Base-by-base conservation (phyloP, 2,329 filamentous ascomycete genomes). In the Passalora sequoiae region DNA sequence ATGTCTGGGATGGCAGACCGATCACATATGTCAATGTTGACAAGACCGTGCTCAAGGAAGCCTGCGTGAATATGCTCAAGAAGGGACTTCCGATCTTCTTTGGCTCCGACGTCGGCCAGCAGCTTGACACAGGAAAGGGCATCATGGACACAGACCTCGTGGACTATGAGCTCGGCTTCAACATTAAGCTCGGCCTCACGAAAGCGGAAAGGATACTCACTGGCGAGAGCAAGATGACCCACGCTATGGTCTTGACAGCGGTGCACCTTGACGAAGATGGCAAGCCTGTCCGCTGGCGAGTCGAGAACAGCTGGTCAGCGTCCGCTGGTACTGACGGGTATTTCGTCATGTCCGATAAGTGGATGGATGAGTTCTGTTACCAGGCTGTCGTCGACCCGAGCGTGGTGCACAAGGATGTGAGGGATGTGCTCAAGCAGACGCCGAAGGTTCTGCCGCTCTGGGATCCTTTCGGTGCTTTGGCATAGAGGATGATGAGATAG, bases 221-320 rank as follows among this genome's bases (percentile, higher is more conserved):
- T 0, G 81, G 85, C 8, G 88, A 94, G 67, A 83, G 78, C 41
- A 75, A 78, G 38, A 94, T 95, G 88, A 94, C 88, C 1, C 89
- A 94, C 59, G 89, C 89, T 4, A 94, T 94, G 89, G 86, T 94
- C 0, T 67, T 95, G 49, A 94, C 87, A 2, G 89, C 80, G 1
- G 89, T 94, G 33, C 88, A 95, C 60, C 64, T 94, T 2, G 82
- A 85, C 47, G 70, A 75, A 20, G 67, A 78, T 46, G 81, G 78
- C 1, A 76, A 79, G 64, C 74, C 80, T 2, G 77, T 88, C 1
- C 71, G 88, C 32, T 95, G 89, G 89, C 73, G 87, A 41, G 86
- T 94, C 5, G 84, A 94, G 74, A 94, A 94, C 62, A 84, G 79
- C 43, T 94, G 88, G 88, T 86, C 84, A 9, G 73, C 78, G 29